Percentiles rank a stretch among this genome's conserved stretches.
phyloP scores from a whole-genome alignment of 2,329 filamentous ascomycete genomes.

The Botrytis deweyae region DNA sequence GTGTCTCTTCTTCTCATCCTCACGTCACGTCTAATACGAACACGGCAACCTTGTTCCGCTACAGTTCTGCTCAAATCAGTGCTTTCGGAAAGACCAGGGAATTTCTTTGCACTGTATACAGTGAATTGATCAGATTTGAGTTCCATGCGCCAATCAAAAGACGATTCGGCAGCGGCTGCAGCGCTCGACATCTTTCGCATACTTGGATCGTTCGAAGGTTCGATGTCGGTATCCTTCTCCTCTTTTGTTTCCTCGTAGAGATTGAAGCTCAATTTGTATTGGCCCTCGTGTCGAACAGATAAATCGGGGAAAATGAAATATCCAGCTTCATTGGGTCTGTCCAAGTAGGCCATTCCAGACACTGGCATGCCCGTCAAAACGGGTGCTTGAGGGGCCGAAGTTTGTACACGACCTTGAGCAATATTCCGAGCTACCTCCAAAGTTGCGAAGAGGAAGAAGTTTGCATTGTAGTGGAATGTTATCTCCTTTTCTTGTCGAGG shows the following conservation, averaged over 20 bases:
- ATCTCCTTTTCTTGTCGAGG: constrained; percentile 42
- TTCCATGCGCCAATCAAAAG: constrained; percentile 83
- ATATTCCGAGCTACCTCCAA: constrained; percentile 83
- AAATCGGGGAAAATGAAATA: constrained; percentile 99
- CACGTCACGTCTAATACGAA: constrained; percentile 91
- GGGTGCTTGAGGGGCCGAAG: constrained; percentile 67
- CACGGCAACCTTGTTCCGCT: constrained; percentile 93
- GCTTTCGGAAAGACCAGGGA: constrained; percentile 88
- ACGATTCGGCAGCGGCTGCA: constrained; percentile 43
- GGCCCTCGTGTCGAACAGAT: constrained; percentile 91
- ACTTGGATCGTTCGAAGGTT: constrained; percentile 39
- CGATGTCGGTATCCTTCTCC: constrained; percentile 69
- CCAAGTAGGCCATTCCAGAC: constrained; percentile 92
- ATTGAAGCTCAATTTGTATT: constrained; percentile 87
- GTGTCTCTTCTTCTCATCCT: constrained; percentile 82
- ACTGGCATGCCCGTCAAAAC: constrained; percentile 93
- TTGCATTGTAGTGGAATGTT: constrained; percentile 91
- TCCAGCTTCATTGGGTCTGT: constrained; percentile 74
- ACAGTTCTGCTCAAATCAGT: constrained; percentile 86
- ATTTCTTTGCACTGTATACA: constrained; percentile 97
- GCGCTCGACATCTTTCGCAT: constrained; percentile 40
- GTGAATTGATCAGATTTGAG: constrained; percentile 84
- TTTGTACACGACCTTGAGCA: constrained; percentile 73
- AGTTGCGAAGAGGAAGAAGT: constrained; percentile 95
- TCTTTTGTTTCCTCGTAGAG: constrained; percentile 94